phyloP scores from a whole-genome alignment of 1,284 basidiomycete genomes.

The Irpex sp. region DNA sequence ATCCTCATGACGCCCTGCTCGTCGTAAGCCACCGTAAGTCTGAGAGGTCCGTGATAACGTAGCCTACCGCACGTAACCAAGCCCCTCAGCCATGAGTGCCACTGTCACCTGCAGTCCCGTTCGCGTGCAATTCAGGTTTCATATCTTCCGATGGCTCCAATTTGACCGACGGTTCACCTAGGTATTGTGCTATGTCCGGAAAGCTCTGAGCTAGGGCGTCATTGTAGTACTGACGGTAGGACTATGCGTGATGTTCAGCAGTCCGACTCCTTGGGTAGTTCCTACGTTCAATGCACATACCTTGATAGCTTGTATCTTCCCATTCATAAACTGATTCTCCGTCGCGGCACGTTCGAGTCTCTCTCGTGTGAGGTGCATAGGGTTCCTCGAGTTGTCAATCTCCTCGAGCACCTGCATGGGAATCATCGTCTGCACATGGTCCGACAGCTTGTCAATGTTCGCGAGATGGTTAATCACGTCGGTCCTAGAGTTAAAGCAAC shows the following conservation, averaged over 20 bases:
- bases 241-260: conserved; percentile 33
- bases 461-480: conserved; percentile 64
- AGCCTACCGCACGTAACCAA: not conserved
- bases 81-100: conserved; percentile 3
- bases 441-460: conserved; percentile 62
- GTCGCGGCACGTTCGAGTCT: conserved; percentile 74
- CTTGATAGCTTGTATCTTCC: conserved; percentile 74
- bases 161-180: conserved; percentile 15
- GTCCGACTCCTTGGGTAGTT: not conserved
- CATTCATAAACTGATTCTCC: conserved; percentile 87
- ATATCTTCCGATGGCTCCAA: not conserved
- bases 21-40: not conserved
- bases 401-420: conserved; percentile 71
- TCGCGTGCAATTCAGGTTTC: not conserved
- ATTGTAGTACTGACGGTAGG: conserved; percentile 53
- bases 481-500: conserved; percentile 43
- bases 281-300: conserved; percentile 36
- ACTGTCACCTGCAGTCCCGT: conserved; percentile 3
- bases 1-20: not conserved
- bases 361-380: conserved; percentile 75
- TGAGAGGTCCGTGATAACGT: not conserved
- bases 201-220: conserved; percentile 58
- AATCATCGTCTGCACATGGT: conserved; percentile 56
- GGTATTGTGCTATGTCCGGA: conserved; percentile 45
- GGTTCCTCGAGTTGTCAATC: conserved; percentile 76